Evolutionary conservation across 257 asterid genomes (phyloP), one percentile per base, ranked within the genome.

Genomic region (Solanum neorickii): DNA sequence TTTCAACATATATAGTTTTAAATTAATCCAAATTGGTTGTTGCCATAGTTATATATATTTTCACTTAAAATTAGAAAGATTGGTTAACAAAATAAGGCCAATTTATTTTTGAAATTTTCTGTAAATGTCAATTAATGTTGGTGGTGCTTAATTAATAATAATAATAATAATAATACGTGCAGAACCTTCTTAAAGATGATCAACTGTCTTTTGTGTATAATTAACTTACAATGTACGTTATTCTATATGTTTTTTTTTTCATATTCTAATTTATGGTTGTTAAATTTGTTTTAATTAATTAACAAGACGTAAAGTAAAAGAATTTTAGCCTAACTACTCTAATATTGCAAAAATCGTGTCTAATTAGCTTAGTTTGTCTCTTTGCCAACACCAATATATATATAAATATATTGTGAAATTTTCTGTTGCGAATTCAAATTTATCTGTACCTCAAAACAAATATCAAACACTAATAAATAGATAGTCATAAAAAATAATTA

Each of bases 381-480:
- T 37, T 72, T 72, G 9, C 35, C 73, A 65, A 25, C 76, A 56
- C 65, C 3, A 56, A 29, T 29, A 29, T 29, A 29, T 29, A 23
- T 56, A 23, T 7, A 18, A 56, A 56, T 20, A 20, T 56, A 7
- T 56, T 56, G 25, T 56, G 20, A 39, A 39, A 9, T 39, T 39
- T 39, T 39, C 3, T 39, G 2, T 39, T 2, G 2, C 42, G 9
- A 18, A 56, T 56, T 56, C 0, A 56, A 56, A 20, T 56, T 56
- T 56, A 56, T 0, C 1, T n/a, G 5, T 0, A 1, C 2, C 3
- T 56, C n/a, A 18, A 56, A 18, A 20, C 1, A 3, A 6, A 9
- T 56, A 56, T 7, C 1, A 0, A 56, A 56, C 1, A 56, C n/a
- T 7, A 1, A 6, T 39, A 1, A 39, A 7, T 39, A 8, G 9